Percentiles rank a stretch among this genome's conserved stretches.
Evolutionary conservation across 2,329 filamentous ascomycete genomes (phyloP).

Genomic region (Ascochyta pisi): DNA sequence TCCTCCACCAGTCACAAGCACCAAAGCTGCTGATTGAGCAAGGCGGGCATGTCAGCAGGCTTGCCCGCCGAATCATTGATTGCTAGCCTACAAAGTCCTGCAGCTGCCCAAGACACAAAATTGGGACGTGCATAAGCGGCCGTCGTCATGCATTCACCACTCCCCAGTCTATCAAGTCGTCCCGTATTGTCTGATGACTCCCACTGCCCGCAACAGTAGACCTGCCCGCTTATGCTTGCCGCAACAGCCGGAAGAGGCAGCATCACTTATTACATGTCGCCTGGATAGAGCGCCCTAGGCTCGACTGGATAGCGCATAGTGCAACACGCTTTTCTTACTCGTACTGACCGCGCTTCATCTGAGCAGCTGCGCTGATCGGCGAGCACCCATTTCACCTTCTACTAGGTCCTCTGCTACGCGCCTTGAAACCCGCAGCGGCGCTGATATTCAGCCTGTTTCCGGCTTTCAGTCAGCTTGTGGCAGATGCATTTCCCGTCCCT

Average conservation of each 20-base stretch:
- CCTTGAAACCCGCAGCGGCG: conserved; percentile 5
- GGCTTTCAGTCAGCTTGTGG: conserved; percentile 12
- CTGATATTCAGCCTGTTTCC: conserved; percentile 11
- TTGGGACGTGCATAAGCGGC: conserved; percentile 45
- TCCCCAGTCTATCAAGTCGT: conserved; percentile 18
- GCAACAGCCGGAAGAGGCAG: conserved; percentile 46
- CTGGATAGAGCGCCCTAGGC: conserved; percentile 24
- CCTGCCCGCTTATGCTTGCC: conserved; percentile 40
- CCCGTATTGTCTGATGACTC: conserved; percentile 19
- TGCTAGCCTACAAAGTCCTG: conserved; percentile 27
- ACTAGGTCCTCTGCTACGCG: conserved; percentile 23
- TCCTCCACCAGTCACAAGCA: conserved; percentile 34
- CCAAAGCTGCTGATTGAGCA: conserved; percentile 43
- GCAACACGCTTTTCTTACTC: conserved; percentile 13
- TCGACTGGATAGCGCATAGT: conserved; percentile 9
- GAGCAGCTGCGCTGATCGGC: conserved; percentile 33
- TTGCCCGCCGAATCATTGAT: conserved; percentile 40
- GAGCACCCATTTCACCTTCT: conserved; percentile 31
- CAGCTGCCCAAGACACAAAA: conserved; percentile 27
- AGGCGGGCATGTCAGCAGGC: conserved; percentile 41
- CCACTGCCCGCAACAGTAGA: conserved; percentile 8
- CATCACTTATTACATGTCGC: conserved; percentile 35
- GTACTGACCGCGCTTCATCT: conserved; percentile 30
- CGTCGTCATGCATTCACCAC: conserved; percentile 45
- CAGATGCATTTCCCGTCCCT: conserved; percentile 29